Evolutionary conservation across 2,329 filamentous ascomycete species (phyloP).

Genomic region (Trichoderma sp.): DNA sequence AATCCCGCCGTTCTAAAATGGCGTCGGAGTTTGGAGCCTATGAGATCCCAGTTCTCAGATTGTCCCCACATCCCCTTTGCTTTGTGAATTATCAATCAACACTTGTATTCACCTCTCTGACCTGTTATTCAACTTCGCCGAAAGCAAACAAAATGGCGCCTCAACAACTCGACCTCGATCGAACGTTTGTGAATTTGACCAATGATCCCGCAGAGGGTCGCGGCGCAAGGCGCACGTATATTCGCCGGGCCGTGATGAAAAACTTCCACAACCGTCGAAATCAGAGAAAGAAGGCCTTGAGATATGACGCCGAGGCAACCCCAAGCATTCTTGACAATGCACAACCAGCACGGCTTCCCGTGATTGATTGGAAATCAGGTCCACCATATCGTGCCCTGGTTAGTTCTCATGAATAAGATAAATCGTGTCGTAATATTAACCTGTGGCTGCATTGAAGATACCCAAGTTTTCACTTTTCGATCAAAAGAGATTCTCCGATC

Average conservation of each 20-base stretch:
- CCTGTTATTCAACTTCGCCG: neutral
- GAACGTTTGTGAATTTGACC: constrained; percentile 13
- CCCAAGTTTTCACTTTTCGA: constrained; percentile 8
- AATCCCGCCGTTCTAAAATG: neutral
- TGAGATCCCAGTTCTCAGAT: neutral
- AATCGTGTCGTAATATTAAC: neutral
- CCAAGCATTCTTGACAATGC: neutral
- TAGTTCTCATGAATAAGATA: neutral
- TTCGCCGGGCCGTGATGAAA: constrained; percentile 14
- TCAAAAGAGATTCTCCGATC: neutral
- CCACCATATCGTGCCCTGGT: neutral
- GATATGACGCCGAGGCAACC: neutral
- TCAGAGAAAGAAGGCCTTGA: neutral
- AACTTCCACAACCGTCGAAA: constrained; percentile 7
- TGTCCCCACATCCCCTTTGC: neutral
- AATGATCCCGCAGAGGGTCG: constrained; percentile 3
- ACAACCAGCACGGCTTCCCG: no score
- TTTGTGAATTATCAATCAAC: neutral
- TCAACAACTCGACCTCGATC: neutral
- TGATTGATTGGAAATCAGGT: neutral
- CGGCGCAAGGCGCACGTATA: constrained; percentile 3
- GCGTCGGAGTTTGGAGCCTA: neutral
- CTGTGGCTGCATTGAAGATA: neutral
- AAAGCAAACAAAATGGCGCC: neutral
- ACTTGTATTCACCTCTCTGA: neutral